Conservation (phyloP, 2,329 filamentous ascomycete genomes). For the Microdochium nivale region DNA sequence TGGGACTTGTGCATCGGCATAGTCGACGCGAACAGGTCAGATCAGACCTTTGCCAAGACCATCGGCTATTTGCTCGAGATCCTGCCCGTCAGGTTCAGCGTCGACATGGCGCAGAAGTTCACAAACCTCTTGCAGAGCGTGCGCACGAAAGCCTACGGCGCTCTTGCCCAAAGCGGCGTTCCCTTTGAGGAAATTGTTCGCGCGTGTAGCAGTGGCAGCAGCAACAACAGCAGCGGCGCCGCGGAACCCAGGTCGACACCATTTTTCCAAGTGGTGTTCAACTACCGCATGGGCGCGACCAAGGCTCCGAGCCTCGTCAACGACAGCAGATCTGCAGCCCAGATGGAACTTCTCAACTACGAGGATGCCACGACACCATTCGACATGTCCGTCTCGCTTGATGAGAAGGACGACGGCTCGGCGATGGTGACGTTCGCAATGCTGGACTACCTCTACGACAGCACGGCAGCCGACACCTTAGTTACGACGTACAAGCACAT, state of each 20-base stretch:
- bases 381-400: slow-evolving; percentile 15
- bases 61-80: slow-evolving; percentile 32
- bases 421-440: slow-evolving; percentile 3
- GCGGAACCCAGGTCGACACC: slow-evolving; percentile 1
- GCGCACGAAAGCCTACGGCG: slow-evolving; percentile 8
- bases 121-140: slow-evolving; percentile 1
- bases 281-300: slow-evolving; percentile 7
- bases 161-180: slow-evolving; percentile 6
- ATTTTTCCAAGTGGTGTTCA: slow-evolving; percentile 12
- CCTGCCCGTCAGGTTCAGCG: slow-evolving; percentile 25
- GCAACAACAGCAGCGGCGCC: background rate
- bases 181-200: slow-evolving; percentile 8
- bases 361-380: slow-evolving; percentile 15
- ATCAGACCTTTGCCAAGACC: slow-evolving; percentile 12
- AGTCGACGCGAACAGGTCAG: slow-evolving; percentile 27
- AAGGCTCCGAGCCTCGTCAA: background rate
- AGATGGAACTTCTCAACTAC: slow-evolving; percentile 1
- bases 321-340: background rate
- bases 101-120: slow-evolving; percentile 6
- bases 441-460: slow-evolving; percentile 6
- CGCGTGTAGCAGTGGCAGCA: slow-evolving; percentile 2
- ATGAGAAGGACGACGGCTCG: slow-evolving; percentile 4
- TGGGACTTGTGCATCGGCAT: slow-evolving; percentile 29
- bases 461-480: background rate
- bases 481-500: background rate